Conservation (phyloP, 176 grass and related monocot species). For the Oryza officinalis region DNA sequence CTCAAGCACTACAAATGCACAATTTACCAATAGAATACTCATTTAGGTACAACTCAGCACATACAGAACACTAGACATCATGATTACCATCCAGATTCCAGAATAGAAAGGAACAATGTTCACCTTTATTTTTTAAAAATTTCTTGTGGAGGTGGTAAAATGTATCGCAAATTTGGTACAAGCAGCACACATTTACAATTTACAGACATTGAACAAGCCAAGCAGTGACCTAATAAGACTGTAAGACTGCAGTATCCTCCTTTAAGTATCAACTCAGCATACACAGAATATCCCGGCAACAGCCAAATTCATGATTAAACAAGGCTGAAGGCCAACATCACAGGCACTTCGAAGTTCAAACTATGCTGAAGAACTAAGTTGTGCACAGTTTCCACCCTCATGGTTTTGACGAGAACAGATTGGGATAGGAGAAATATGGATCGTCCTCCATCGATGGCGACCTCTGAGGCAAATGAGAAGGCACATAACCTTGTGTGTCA, state of each 20-base stretch:
- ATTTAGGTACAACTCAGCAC: background rate
- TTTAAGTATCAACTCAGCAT: constrained; percentile 45
- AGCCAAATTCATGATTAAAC: constrained; percentile 18
- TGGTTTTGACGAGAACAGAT: constrained; percentile 71
- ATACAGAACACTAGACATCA: background rate
- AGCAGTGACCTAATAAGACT: constrained; percentile 21
- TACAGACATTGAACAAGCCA: constrained; percentile 39
- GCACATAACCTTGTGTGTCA: constrained; percentile 21
- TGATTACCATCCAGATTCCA: background rate
- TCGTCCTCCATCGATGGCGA: constrained; percentile 75
- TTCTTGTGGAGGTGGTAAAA: background rate
- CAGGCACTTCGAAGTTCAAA: constrained; percentile 4
- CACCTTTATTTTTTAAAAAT: background rate
- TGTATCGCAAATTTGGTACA: constrained; percentile 25
- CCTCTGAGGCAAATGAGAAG: constrained; percentile 62
- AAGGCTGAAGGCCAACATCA: constrained; percentile 10
- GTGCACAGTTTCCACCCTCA: constrained; percentile 10
- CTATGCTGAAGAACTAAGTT: constrained; percentile 19
- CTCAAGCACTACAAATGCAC: constrained; percentile 40
- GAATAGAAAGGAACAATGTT: background rate
- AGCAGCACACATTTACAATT: constrained; percentile 50
- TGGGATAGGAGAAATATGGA: constrained; percentile 85
- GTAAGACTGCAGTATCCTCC: constrained; percentile 11
- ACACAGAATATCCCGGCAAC: constrained; percentile 27
- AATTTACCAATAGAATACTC: constrained; percentile 39